Conservation (phyloP, 768 basidiomycete genomes). For the Tricholoma furcatifolium region DNA sequence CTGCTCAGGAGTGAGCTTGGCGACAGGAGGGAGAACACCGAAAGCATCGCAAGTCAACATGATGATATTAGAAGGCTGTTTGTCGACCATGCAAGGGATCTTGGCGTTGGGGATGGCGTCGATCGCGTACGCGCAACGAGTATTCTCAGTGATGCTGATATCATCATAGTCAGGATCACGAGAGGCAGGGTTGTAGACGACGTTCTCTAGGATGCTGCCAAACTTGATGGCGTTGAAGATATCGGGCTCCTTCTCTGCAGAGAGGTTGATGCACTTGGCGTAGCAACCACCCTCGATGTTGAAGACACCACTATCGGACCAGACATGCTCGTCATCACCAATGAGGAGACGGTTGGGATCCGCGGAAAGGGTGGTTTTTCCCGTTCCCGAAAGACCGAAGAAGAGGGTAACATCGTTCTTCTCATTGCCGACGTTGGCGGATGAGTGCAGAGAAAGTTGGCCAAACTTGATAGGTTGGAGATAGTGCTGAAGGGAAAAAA, state of each 20-base stretch:
- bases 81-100: conserved; percentile 85
- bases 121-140: conserved; percentile 98
- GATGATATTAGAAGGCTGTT: conserved; percentile 92
- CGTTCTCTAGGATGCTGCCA: conserved; percentile 98
- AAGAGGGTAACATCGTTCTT: conserved; percentile 94
- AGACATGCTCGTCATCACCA: conserved; percentile 99
- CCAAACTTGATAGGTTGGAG: conserved; percentile 98
- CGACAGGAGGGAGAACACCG: conserved; percentile 96
- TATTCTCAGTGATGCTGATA: conserved; percentile 97
- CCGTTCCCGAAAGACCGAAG: conserved; percentile 98
- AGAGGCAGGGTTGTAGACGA: conserved; percentile 86
- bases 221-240: conserved; percentile 94
- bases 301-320: conserved; percentile 98
- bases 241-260: conserved; percentile 96
- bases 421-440: conserved; percentile 91
- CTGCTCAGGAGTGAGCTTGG: conserved; percentile 89
- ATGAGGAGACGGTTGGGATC: conserved; percentile 93
- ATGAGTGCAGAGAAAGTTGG: conserved; percentile 96
- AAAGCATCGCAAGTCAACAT: conserved; percentile 98
- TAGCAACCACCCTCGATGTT: conserved; percentile 99
- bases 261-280: conserved; percentile 97
- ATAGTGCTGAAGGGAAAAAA: conserved; percentile 65
- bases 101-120: conserved; percentile 95
- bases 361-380: conserved; percentile 97
- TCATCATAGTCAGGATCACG: conserved; percentile 95